phyloP scores from a whole-genome alignment of 2,329 filamentous ascomycete species.

The Chaetomiaceae sp. region DNA sequence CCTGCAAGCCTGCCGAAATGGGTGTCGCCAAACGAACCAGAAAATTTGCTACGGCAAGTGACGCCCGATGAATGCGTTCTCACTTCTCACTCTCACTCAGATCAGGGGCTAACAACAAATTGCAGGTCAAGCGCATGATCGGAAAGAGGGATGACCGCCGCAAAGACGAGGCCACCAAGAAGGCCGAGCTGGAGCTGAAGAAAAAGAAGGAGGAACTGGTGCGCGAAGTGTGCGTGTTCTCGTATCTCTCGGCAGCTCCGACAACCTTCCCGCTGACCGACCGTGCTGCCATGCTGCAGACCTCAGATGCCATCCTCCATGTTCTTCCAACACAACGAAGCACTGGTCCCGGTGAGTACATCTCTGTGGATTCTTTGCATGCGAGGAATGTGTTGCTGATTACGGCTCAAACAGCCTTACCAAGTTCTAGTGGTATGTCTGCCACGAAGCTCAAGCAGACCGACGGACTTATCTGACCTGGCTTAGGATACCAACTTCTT shows the following conservation, averaged over 20 bases:
- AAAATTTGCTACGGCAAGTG: conserved; percentile 63
- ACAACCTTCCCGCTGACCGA: not conserved
- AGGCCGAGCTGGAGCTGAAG: conserved; percentile 35
- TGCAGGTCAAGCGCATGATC: conserved; percentile 71
- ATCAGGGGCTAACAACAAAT: conserved; percentile 14
- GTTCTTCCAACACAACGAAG: conserved; percentile 86
- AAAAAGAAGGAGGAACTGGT: conserved; percentile 49
- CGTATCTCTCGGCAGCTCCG: not conserved
- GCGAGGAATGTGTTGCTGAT: conserved; percentile 1
- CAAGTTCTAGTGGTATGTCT: conserved; percentile 57
- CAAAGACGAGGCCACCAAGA: conserved; percentile 50
- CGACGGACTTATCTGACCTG: not conserved
- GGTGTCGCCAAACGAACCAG: conserved; percentile 83
- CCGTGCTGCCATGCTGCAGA: conserved; percentile 29
- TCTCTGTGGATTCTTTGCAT: not conserved
- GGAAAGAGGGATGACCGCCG: conserved; percentile 72
- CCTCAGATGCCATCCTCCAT: conserved; percentile 75
- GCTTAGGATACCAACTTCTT: conserved; percentile 71
- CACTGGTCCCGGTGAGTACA: conserved; percentile 56
- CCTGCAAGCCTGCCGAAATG: too few relatives aligned
- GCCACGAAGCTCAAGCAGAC: not conserved
- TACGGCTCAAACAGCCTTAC: conserved; percentile 49
- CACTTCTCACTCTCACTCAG: not conserved
- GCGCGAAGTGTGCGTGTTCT: conserved; percentile 56
- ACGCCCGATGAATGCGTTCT: too few relatives aligned